Evolutionary conservation across 139 green algal genomes (phyloP), one percentile per base, ranked within the genome.

Genomic region (Picochlorum costavermella): DNA sequence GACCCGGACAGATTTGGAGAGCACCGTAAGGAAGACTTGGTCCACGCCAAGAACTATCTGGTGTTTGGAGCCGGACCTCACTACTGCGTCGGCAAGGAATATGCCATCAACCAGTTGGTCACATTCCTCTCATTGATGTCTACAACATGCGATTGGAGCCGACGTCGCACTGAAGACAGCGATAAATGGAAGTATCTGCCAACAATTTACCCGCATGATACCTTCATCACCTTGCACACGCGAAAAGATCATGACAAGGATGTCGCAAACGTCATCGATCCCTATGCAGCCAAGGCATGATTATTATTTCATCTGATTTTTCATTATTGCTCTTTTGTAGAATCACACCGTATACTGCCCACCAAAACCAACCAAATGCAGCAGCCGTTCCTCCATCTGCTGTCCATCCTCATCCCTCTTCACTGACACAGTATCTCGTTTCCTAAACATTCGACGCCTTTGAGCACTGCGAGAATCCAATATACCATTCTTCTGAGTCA

Each of bases 31-130:
- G 87, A 94, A 74, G 86, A 92, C 69, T 64, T 92, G 46, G 82
- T 73, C 40, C 83, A 72, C 62, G 71, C 72, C 25, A 63, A 67
- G 57, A 88, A 94, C 75, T 94, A 79, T 79, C 67, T 94, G 51
- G 80, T 85, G n/a, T 94, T 94, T 70, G 87, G 87, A 25, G 75
- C 81, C 51, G 87, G 87, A n/a, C 80, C 87, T 6, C 87, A 94
- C 76, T 90, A 90, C 75, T 94, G 87, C 65, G 87, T 94, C 37
- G 87, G 83, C 68, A 80, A 80, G 45, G 78, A 90, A 79, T 95
- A 95, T 63, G 87, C 87, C 29, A 78, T 78, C 58, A 95, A 95
- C 81, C 87, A 95, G 56, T 73, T 95, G 43, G 77, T 83, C 0
- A 58, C 61, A 30, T 94, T 87, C 79, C 71, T 95, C 51, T 80